Base-by-base conservation (phyloP, 2,329 filamentous ascomycete species). In the Epichloe glyceriae region DNA sequence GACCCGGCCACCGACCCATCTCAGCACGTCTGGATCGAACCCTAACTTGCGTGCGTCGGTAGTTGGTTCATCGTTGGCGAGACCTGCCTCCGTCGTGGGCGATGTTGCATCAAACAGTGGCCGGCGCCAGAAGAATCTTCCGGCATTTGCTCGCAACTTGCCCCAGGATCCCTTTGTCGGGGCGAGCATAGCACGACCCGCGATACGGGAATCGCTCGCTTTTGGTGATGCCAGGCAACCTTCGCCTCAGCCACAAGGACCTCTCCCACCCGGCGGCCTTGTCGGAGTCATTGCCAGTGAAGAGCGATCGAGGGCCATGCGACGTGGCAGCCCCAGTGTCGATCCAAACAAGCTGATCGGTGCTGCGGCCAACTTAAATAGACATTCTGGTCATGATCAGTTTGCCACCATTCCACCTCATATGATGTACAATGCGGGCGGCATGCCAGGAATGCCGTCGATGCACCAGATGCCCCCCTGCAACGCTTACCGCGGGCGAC, bases 261-360 rank as follows among this genome's bases (percentile, higher is more conserved):
- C 67, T 26, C 61, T 75, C 5, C 84, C 84, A 15, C 84, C 85
- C 1, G 88, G 86, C 41, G 89, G 89, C 11, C 74, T 95, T 11
- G 85, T 95, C 19, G 88, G 88, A 10, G 87, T 95, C 8, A 95
- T 95, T 67, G 87, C 87, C 35, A 85, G 73, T 49, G 88, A 95
- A 67, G 88, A 95, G 65, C 78, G 87, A 46, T 84, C 85, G 40
- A 78, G 83, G 56, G 88, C 88, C 33, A 74, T 88, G 73, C 76
- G 88, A 58, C 75, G 88, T 61, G 88, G 86, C 35, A 93, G 85
- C 60, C 86, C 88, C 3, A 86, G 85, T 53, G 66, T 80, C 17
- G 81, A 85, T 34, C 20, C 39, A 46, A 67, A 70, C 47, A 70
- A 66, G 47, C 58, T 67, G 37, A 57, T 68, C 19, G 56, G 62